Evolutionary conservation across 176 grass and related monocot genomes (phyloP).

Genomic region (Puya raimondii): DNA sequence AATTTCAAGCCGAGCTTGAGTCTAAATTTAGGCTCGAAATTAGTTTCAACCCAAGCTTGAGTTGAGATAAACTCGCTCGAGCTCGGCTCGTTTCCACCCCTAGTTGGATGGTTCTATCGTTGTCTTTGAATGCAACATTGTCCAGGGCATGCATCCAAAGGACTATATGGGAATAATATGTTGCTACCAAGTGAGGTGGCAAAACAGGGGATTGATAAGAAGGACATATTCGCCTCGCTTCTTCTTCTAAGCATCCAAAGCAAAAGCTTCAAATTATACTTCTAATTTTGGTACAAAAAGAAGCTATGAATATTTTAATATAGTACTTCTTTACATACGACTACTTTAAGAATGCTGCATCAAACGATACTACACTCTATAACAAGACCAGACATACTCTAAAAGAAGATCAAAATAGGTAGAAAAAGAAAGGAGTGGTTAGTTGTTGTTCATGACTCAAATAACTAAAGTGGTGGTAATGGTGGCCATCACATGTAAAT

Average conservation of each 20-base stretch:
- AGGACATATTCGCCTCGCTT: too few relatives aligned
- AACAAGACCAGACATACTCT: too few relatives aligned
- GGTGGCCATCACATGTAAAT: background rate
- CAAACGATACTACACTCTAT: too few relatives aligned
- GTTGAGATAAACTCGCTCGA: constrained; percentile 5
- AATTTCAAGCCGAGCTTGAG: background rate
- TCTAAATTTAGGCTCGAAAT: background rate
- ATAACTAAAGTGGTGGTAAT: background rate
- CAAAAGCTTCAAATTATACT: too few relatives aligned
- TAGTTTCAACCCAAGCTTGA: constrained; percentile 4
- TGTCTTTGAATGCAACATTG: constrained; percentile 24
- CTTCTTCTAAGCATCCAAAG: too few relatives aligned
- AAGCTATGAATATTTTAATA: too few relatives aligned
- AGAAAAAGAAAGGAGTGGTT: background rate
- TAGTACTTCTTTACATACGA: too few relatives aligned
- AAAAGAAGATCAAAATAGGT: background rate
- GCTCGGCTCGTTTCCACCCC: too few relatives aligned
- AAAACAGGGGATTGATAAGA: background rate
- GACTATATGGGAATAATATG: constrained; percentile 3
- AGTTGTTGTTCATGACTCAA: background rate
- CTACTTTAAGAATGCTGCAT: too few relatives aligned
- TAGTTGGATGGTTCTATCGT: constrained; percentile 9
- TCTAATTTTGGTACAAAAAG: too few relatives aligned
- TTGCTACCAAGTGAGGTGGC: constrained; percentile 6
- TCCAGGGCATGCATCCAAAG: background rate